These are phyloP conservation scores for Helotiales sp. DNA, from an alignment of 2,329 filamentous ascomycete species.

Conservation along the genomic window DNA sequence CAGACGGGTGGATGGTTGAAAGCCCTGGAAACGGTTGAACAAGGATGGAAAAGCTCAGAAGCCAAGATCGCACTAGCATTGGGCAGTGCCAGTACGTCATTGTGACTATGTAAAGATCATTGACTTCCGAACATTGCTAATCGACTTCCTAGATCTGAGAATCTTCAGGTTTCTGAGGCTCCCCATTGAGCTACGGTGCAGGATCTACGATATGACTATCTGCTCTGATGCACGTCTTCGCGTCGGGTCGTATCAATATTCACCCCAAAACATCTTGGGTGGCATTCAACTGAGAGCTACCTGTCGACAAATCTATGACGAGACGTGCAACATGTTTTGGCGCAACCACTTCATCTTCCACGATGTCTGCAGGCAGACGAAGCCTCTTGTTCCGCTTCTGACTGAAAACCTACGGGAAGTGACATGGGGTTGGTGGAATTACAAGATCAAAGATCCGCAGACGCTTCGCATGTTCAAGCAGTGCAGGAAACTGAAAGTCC, in stretches of 20 bases:
- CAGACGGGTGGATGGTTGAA: background rate
- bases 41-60: background rate
- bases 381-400: background rate
- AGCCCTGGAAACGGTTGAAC: background rate
- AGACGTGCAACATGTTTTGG: background rate
- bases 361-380: background rate
- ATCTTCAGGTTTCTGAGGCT: slow-evolving; percentile 6
- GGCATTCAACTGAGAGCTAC: slow-evolving; percentile 4
- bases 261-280: background rate
- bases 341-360: background rate
- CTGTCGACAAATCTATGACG: slow-evolving; percentile 5
- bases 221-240: background rate
- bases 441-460: background rate
- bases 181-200: background rate
- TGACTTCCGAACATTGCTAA: too few species aligned
- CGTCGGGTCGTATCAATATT: background rate
- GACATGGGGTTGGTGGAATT: background rate
- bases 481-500: background rate
- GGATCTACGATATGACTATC: background rate
- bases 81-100: slow-evolving; percentile 1
- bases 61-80: slow-evolving; percentile 1
- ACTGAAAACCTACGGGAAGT: background rate
- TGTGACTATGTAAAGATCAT: too few species aligned
- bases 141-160: background rate
- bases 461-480: background rate